These are phyloP conservation scores for Cavenderia fasciculata DNA, from an alignment of 78 protist genomes.

Conservation along the genomic window DNA sequence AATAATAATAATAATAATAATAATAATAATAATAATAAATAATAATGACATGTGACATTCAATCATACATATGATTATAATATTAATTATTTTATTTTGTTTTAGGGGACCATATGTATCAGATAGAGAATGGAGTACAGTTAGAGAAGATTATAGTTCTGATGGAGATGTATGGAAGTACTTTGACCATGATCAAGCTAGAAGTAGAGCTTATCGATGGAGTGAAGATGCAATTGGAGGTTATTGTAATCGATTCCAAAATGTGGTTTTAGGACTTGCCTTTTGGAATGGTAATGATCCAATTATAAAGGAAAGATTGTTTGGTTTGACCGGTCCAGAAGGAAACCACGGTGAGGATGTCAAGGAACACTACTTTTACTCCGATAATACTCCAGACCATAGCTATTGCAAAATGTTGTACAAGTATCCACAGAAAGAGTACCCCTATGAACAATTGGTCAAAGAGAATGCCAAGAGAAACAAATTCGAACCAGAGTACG, in stretches of 20 bases:
- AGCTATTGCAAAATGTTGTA: slow-evolving; percentile 83
- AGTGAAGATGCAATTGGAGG: slow-evolving; percentile 91
- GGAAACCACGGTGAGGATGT: slow-evolving; percentile 89
- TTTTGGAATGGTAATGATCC: slow-evolving; percentile 90
- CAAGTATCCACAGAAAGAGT: slow-evolving; percentile 90
- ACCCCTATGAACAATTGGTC: slow-evolving; percentile 75
- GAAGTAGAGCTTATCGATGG: slow-evolving; percentile 92
- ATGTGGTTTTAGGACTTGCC: slow-evolving; percentile 79
- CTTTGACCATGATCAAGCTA: slow-evolving; percentile 85
- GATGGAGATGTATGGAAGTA: slow-evolving; percentile 84
- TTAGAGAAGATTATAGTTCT: slow-evolving; percentile 73
- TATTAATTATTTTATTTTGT: background rate
- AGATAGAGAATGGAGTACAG: slow-evolving; percentile 84
- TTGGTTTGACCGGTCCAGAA: slow-evolving; percentile 84
- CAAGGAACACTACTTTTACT: slow-evolving; percentile 84
- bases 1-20: background rate
- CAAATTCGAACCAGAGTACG: slow-evolving; percentile 83
- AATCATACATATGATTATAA: too few relatives aligned
- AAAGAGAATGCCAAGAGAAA: background rate
- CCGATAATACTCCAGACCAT: slow-evolving; percentile 86
- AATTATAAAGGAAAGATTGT: slow-evolving; percentile 90
- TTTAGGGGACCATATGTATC: slow-evolving; percentile 82
- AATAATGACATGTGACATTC: background rate
- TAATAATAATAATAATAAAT: background rate
- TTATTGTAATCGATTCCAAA: slow-evolving; percentile 75